Conservation (phyloP, 495 filamentous ascomycete species). For the Aspergillus coremiiformis region DNA sequence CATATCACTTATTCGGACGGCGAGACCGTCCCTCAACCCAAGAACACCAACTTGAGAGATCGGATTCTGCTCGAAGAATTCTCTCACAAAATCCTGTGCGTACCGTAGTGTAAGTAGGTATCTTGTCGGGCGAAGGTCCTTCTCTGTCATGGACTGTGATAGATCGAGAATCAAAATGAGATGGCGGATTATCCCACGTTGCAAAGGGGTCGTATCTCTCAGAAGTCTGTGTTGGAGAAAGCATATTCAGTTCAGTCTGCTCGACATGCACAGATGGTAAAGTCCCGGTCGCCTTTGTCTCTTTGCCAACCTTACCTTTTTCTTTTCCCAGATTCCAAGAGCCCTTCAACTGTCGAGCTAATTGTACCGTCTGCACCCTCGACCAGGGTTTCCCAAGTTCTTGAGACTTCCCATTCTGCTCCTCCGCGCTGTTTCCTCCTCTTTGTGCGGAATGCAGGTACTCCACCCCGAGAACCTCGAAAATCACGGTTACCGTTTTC, state of each 20-base stretch:
- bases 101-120: conserved; percentile 77
- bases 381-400: conserved; percentile 58
- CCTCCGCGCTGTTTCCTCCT: conserved; percentile 50
- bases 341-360: conserved; percentile 57
- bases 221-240: conserved; percentile 53
- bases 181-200: conserved; percentile 94
- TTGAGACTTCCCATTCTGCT: conserved; percentile 49
- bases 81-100: conserved; percentile 78
- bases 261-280: not conserved
- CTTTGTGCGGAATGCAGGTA: conserved; percentile 30
- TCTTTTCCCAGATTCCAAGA: conserved; percentile 64
- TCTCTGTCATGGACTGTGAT: conserved; percentile 88
- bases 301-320: conserved; percentile 50
- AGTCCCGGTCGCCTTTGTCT: not conserved
- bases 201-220: conserved; percentile 86
- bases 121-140: conserved; percentile 82
- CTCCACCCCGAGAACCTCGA: conserved; percentile 33
- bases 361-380: conserved; percentile 72
- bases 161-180: conserved; percentile 89
- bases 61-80: conserved; percentile 99
- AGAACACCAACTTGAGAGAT: conserved; percentile 90
- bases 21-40: conserved; percentile 86
- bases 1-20: conserved; percentile 77
- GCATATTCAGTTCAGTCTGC: not conserved
- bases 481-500: conserved; percentile 63